phyloP scores from a whole-genome alignment of 2,329 filamentous ascomycete species.

The Neurospora sp. region DNA sequence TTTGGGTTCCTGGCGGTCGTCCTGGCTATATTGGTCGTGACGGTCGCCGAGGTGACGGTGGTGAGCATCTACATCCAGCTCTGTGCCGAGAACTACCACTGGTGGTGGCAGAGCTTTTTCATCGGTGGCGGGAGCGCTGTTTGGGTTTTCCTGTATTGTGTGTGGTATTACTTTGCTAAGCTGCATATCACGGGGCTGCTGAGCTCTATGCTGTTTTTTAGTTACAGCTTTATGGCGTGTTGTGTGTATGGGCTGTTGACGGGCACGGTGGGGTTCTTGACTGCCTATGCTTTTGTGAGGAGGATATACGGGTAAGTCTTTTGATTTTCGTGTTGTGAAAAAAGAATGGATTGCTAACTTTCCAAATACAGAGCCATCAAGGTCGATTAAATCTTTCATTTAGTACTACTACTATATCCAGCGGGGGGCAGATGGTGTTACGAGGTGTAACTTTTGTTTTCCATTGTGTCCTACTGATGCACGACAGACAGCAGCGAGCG shows the following conservation, averaged over 20 bases:
- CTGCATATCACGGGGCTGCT: slow-evolving; percentile 74
- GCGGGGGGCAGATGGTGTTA: neutral
- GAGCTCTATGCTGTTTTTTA: slow-evolving; percentile 73
- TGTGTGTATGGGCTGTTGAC: slow-evolving; percentile 71
- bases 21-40: slow-evolving; percentile 60
- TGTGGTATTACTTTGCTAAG: slow-evolving; percentile 75
- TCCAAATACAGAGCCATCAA: slow-evolving; percentile 37
- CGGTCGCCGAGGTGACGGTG: slow-evolving; percentile 73
- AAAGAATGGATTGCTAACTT: slow-evolving; percentile 9
- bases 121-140: slow-evolving; percentile 65
- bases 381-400: slow-evolving; percentile 27
- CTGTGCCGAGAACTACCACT: slow-evolving; percentile 77
- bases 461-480: neutral
- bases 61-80: slow-evolving; percentile 76
- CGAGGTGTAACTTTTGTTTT: neutral
- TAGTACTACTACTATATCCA: neutral
- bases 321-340: neutral
- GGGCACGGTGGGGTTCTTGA: slow-evolving; percentile 76
- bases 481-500: neutral
- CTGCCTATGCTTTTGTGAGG: slow-evolving; percentile 73
- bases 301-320: slow-evolving; percentile 65
- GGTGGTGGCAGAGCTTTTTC: slow-evolving; percentile 87
- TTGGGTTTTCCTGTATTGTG: slow-evolving; percentile 75
- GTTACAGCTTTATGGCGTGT: slow-evolving; percentile 74
- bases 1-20: slow-evolving; percentile 78